Base-by-base conservation (phyloP, 1,139 yeast species). In the Debaryomycetaceae sp. region DNA sequence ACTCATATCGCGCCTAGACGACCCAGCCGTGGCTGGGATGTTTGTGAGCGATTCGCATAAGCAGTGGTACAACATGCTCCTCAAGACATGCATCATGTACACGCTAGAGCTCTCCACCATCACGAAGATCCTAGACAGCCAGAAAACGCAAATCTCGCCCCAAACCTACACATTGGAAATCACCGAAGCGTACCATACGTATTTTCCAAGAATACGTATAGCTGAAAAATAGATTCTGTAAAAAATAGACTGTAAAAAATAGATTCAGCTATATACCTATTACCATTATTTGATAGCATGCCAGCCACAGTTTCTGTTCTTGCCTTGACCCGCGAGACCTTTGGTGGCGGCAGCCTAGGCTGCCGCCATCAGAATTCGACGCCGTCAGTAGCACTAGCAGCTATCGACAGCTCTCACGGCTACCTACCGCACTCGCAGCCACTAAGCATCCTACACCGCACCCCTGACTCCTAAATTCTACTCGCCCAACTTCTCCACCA, bases 191-290 rank as follows among this genome's bases (percentile, higher is more conserved):
- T 65, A 64, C 49, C 75, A 75, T 53, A 56, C 59, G 36, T 71
- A 68, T 50, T 75, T 74, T 55, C 79, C 80, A 5, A 58, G 62
- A 23, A 46, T 72, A 9, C 35, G 41, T 6, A 35, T 40, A 22
- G n/a, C 17, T 24, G 23, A 27, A 27, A 27, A 27, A 27, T 27
- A 27, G 31, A 27, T 27, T 27, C 4, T 17, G 20, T 17, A 17
- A 17, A 17, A 17, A 17, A 17, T 17, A 17, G 20, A 17, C 20
- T 2, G 20, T 17, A 2, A 17, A 17, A 17, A 17, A 4, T 17
- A 17, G 20, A 17, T 17, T 17, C 20, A 17, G 20, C 20, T 17
- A 17, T 17, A 17, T 17, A 17, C 20, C 20, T 17, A 17, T 17
- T 17, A 17, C 20, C 20, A 17, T 17, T 17, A 17, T 17, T 17